Evolutionary conservation across 2,329 filamentous ascomycete species (phyloP).

Genomic region (Sporothrix brasiliensis): DNA sequence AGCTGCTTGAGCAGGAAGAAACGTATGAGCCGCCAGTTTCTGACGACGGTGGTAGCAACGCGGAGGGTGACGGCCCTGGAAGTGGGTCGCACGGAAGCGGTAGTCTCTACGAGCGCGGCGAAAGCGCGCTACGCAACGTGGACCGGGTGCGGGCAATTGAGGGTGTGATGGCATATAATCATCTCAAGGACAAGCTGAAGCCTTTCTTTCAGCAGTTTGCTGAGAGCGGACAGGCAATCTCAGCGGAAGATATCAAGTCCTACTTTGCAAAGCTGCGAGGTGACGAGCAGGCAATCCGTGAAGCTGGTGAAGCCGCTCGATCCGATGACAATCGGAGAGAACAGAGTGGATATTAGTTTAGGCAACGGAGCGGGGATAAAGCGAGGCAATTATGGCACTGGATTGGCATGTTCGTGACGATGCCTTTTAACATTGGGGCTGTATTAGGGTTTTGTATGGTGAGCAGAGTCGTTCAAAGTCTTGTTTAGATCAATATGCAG

Average conservation of each 20-base stretch:
- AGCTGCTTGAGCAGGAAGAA: slow-evolving; percentile 92
- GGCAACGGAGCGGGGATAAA: background rate
- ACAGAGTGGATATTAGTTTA: slow-evolving; percentile 55
- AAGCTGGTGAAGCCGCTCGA: slow-evolving; percentile 59
- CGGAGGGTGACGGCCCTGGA: slow-evolving; percentile 57
- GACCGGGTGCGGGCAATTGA: slow-evolving; percentile 93
- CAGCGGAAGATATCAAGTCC: slow-evolving; percentile 92
- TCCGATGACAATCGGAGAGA: slow-evolving; percentile 51
- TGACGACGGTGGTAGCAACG: slow-evolving; percentile 59
- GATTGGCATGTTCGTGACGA: background rate
- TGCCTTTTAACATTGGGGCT: background rate
- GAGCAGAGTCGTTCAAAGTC: too few relatives aligned
- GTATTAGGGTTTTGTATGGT: background rate
- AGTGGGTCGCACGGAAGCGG: slow-evolving; percentile 68
- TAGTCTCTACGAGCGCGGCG: slow-evolving; percentile 85
- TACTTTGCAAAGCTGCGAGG: slow-evolving; percentile 95
- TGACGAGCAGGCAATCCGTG: slow-evolving; percentile 73
- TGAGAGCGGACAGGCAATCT: slow-evolving; percentile 82
- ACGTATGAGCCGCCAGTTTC: slow-evolving; percentile 91
- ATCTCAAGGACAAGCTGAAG: slow-evolving; percentile 94
- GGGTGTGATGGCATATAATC: slow-evolving; percentile 97
- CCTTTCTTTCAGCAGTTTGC: slow-evolving; percentile 92
- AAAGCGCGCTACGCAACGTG: slow-evolving; percentile 87
- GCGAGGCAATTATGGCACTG: background rate
- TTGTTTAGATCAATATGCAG: too few relatives aligned